Base-by-base conservation (phyloP, 192 early-diverging fungal genomes). In the Entomortierella parvispora region DNA sequence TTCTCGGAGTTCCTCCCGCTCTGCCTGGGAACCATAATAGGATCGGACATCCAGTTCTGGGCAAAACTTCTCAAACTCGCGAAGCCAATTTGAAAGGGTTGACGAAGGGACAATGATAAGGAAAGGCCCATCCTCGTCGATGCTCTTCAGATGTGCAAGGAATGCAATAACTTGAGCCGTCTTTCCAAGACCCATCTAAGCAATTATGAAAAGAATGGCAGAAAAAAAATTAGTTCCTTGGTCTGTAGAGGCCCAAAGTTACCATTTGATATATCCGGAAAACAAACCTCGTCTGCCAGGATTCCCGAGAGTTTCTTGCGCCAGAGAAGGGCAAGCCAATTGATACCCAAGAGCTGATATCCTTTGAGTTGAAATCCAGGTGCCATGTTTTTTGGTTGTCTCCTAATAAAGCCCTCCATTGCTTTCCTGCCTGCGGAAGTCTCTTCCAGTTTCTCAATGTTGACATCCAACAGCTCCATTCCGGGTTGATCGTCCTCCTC, bases 111-210 rank as follows among this genome's bases (percentile, higher is more conserved):
- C 93, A 44, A 97, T 83, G 14, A 97, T 82, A 29, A 97, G 62
- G 69, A 91, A 91, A 6, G 93, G 93, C 0, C 91, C 89, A 1
- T 75, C 57, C 1, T 84, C 59, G 3, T 86, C 80, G 43, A 84
- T 81, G 29, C 82, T 82, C 22, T 74, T 71, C 4, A 94, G 65
- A 10, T 84, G 75, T 8, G 80, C 91, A 32, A 97, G 52, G 61
- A 95, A 96, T 28, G 88, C 74, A 70, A 97, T 96, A 9, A 96
- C 92, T 55, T 97, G 95, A 22, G 93, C 93, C 17, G 94, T 97
- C 80, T 97, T 97, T 22, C 95, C 95, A 22, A 97, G 88, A 28
- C 95, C 94, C 94, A 97, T 97, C 85, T 89, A 68, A 17, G n/a
- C n/a, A 26, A 49, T 31, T 12, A 5, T 15, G 18, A 33, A 10